Evolutionary conservation across 23 red algal species (phyloP), one percentile per base, ranked within the genome.

Genomic region (Gracilariopsis chorda): DNA sequence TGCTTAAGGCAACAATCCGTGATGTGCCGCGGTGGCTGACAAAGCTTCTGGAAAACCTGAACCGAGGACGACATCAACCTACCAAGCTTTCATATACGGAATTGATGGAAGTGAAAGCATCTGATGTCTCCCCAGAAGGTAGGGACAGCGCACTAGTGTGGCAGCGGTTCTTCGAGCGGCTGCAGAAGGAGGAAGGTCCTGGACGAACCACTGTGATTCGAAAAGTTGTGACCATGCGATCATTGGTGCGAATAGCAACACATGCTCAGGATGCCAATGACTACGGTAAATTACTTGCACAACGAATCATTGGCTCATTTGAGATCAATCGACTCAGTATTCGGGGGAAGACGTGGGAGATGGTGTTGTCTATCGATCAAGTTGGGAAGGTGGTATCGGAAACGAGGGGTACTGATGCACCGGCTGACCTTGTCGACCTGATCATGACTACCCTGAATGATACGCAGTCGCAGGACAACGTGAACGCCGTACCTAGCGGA

Each of bases 21-120:
- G 67, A 73, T 27, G 67, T 73, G 7, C 67, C 67, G 8, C 28
- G 67, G 13, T 73, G 67, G 67, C 42, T 73, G 67, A 47, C 67
- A 23, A 44, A 73, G 17, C 47, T 73, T 1, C 17, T 73, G 2
- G 4, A 9, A 7, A 35, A 4, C 4, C 67, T 73, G 23, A 12
- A 45, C 47, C 67, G 67, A 73, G 67, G 67, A 21, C n/a, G 47
- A 27, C 67, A 73, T 42, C 39, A 73, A 23, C 20, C 17, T 13
- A 7, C 40, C 24, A 25, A 4, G 20, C 42, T 27, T 7, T 20
- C 37, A 17, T 73, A 46, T 37, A 7, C 36, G 40, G 67, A 46
- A 7, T 8, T 45, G 37, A 23, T 45, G 67, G 32, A 0, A 10
- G 4, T 73, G 6, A 73, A 46, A 12, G 47, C 42, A 10, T 73